Evolutionary conservation across 768 basidiomycete species (phyloP), one percentile per base, ranked within the genome.

Genomic region (Phaffia tasmanica): DNA sequence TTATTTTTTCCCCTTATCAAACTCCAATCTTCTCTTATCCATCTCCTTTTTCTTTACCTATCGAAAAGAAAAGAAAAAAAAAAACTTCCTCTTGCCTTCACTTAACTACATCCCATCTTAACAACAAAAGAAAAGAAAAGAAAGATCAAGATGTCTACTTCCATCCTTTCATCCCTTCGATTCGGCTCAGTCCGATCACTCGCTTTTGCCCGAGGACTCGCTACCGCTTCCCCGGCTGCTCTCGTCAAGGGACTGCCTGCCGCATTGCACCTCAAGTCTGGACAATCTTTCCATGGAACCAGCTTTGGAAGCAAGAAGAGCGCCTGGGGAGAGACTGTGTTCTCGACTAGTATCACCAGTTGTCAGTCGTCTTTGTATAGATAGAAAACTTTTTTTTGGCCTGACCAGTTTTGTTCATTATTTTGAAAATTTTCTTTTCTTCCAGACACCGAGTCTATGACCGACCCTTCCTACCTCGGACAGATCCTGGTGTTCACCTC

Each of bases 401-500:
- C 4, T 11, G 35, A 42, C 4, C 11, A 42, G 35, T 11, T 42
- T 42, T 42, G 35, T 42, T 42, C 35, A 47, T 32, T 61, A 8
- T 62, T 68, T 59, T 42, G 58, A 70, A 62, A 63, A 64, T 70
- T 53, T 54, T 55, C 5, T 57, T 72, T 19, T 35, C 67, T 27
- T 30, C n/a, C 74, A 94, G 92, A 99, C 76, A 98, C 94, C 57
- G 95, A 99, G 78, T 95, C 91, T 9, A 97, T 99, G 95, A 99
- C 95, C 48, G 95, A 99, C 76, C 95, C 95, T 8, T 98, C 95
- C 9, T 98, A 99, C 78, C 88, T 90, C 46, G 87, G 90, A 60
- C 95, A 99, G 78, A 94, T 99, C 74, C 83, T 99, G 70, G 95
- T 99, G 65, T 99, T 99, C 80, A 99, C 95, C 54, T 87, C 93